A percentile compares a stretch with the other conserved stretches of the same genome.
These are phyloP conservation scores for Paramecium primaurelia DNA, from an alignment of 73 alveolate species.

Conservation along the genomic window DNA sequence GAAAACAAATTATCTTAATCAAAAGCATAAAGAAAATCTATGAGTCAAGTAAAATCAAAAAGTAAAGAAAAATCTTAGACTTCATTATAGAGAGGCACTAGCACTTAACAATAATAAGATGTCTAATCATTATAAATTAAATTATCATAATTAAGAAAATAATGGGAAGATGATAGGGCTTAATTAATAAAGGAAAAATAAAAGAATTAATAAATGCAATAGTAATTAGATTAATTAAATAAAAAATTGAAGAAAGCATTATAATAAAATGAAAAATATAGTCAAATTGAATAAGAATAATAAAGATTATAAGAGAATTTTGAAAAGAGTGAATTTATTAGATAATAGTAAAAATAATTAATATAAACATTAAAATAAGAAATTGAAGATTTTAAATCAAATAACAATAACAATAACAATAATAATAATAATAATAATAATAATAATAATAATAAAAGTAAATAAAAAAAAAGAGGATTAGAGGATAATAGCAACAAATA, in stretches of 20 bases:
- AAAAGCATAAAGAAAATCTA: neutral
- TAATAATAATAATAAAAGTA: neutral
- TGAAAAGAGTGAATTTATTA: slow-evolving; percentile 34
- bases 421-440: neutral
- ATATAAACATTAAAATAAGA: slow-evolving; percentile 25
- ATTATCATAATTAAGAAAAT: neutral
- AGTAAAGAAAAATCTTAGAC: slow-evolving; percentile 23
- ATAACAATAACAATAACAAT: neutral
- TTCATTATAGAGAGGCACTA: neutral
- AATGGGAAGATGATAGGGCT: slow-evolving; percentile 31
- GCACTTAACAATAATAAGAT: slow-evolving; percentile 9
- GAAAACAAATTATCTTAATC: slow-evolving; percentile 9
- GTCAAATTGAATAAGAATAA: neutral
- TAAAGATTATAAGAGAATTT: slow-evolving; percentile 20
- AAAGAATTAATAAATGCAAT: neutral
- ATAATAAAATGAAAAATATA: neutral
- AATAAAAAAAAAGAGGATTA: neutral
- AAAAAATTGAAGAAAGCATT: neutral
- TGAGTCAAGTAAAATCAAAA: slow-evolving; percentile 11
- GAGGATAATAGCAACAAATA: slow-evolving; percentile 12
- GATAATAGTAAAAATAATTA: slow-evolving; percentile 20
- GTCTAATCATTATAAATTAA: neutral
- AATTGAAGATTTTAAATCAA: slow-evolving; percentile 24
- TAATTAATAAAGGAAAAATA: slow-evolving; percentile 28
- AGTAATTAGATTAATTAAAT: neutral